Conservation (phyloP, 257 asterid genomes). For the Lithospermum erythrorhizon region DNA sequence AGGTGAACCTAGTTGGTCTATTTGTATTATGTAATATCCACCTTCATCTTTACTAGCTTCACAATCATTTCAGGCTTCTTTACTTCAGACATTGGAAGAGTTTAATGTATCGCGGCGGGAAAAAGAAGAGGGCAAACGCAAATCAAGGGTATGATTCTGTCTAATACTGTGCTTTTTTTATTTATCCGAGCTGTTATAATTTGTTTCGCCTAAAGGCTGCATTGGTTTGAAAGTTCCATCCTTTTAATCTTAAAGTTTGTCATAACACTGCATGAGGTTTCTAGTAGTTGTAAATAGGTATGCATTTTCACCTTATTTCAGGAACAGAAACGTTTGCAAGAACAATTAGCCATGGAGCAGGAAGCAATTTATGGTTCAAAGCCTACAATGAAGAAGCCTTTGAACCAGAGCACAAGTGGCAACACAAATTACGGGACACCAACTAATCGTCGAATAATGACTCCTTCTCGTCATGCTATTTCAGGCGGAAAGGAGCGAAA, state of each 20-base stretch:
- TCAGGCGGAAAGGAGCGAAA: slow-evolving; percentile 43
- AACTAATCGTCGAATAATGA: slow-evolving; percentile 38
- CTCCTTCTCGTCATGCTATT: slow-evolving; percentile 30
- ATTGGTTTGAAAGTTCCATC: neutral
- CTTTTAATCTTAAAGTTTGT: neutral
- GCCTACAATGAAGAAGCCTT: slow-evolving; percentile 39
- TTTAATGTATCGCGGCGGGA: slow-evolving; percentile 35
- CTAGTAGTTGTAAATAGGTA: neutral
- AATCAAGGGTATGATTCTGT: slow-evolving; percentile 40
- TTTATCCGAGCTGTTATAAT: neutral
- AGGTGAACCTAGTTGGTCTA: slow-evolving; percentile 24
- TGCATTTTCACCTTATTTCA: slow-evolving; percentile 7
- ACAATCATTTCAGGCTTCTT: slow-evolving; percentile 34
- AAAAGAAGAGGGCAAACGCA: slow-evolving; percentile 66
- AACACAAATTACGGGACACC: slow-evolving; percentile 47
- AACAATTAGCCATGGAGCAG: slow-evolving; percentile 57
- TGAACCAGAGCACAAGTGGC: slow-evolving; percentile 41
- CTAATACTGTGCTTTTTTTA: neutral
- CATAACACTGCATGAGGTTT: neutral
- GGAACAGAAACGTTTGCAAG: slow-evolving; percentile 73
- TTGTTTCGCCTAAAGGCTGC: neutral
- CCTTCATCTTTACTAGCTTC: slow-evolving; percentile 6
- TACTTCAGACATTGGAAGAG: slow-evolving; percentile 47
- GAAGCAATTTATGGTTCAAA: slow-evolving; percentile 57
- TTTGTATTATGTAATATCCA: neutral